Evolutionary conservation across 164 flowering plant genomes (phyloP).

Genomic region (Nymphaea colorata): DNA sequence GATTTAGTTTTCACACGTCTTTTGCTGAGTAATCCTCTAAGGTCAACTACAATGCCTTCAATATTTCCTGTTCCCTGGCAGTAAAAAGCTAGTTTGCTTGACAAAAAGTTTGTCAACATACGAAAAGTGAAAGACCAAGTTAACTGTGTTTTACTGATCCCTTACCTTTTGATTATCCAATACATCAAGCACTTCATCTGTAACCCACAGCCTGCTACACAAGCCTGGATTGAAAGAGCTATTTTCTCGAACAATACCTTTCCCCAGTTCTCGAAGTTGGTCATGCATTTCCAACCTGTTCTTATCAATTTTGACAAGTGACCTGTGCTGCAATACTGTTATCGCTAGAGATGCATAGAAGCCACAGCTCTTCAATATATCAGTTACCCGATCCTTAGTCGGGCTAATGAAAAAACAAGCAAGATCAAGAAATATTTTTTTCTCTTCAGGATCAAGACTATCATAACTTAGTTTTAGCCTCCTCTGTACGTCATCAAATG

Average conservation of each 20-base stretch:
- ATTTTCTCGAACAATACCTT: not conserved
- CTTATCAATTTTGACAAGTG: not conserved
- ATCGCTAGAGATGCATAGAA: not conserved
- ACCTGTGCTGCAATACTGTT: not conserved
- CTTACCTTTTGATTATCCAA: not conserved
- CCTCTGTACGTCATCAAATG: not conserved
- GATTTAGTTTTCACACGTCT: not conserved
- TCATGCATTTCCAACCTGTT: not conserved
- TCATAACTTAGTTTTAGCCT: not conserved
- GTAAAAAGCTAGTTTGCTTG: not conserved
- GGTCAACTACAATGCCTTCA: not conserved
- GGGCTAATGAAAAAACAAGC: not conserved
- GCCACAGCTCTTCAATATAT: not conserved
- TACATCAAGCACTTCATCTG: not conserved
- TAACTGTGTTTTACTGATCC: too few relatives aligned
- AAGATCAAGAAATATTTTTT: not conserved
- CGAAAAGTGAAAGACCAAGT: too few relatives aligned
- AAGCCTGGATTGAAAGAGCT: not conserved
- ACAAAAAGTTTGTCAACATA: not conserved
- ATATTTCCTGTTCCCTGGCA: not conserved
- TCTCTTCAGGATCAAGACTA: not conserved
- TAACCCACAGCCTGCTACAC: not conserved
- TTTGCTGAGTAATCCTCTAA: not conserved
- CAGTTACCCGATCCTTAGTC: not conserved
- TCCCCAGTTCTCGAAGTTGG: not conserved